Evolutionary conservation across 164 flowering plant genomes (phyloP).

Genomic region (Platanus orientalis): DNA sequence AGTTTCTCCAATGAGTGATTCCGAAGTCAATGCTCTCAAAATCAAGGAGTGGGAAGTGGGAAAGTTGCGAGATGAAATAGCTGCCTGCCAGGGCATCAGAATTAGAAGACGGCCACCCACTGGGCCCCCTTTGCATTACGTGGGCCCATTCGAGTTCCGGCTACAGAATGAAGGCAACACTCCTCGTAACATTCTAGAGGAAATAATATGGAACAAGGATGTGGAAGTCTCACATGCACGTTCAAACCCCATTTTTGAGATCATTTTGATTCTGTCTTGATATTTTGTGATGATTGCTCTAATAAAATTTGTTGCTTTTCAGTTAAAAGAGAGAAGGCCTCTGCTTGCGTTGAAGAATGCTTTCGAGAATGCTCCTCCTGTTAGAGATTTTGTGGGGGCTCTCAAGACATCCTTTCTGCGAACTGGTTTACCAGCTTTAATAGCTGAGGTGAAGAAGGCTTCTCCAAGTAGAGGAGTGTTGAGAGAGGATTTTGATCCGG

Average conservation of each 20-base stretch:
- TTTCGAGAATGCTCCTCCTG: slow-evolving; percentile 60
- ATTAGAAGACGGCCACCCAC: slow-evolving; percentile 80
- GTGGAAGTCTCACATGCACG: slow-evolving; percentile 60
- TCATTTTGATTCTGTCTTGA: slow-evolving; percentile 1
- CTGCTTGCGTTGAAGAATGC: slow-evolving; percentile 39
- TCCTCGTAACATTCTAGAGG: slow-evolving; percentile 92
- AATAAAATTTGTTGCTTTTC: slow-evolving; percentile 1
- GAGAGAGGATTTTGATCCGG: slow-evolving; percentile 92
- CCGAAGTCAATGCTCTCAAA: slow-evolving; percentile 38
- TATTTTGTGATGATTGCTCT: neutral
- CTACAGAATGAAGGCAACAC: slow-evolving; percentile 77
- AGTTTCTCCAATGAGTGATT: slow-evolving; percentile 20
- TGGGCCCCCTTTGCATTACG: slow-evolving; percentile 80
- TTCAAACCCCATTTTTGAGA: neutral
- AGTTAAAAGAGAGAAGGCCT: slow-evolving; percentile 69
- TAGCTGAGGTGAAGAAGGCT: slow-evolving; percentile 99
- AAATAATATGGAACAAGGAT: slow-evolving; percentile 92
- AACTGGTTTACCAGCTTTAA: slow-evolving; percentile 85
- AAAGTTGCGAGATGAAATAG: slow-evolving; percentile 59
- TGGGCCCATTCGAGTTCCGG: slow-evolving; percentile 84
- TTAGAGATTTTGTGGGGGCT: slow-evolving; percentile 83
- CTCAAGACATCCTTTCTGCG: slow-evolving; percentile 57
- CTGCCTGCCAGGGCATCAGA: slow-evolving; percentile 68
- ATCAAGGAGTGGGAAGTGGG: slow-evolving; percentile 73
- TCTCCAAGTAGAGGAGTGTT: slow-evolving; percentile 95